phyloP scores from a whole-genome alignment of 148 eudicot species.

The Camellia lanceoleosa region DNA sequence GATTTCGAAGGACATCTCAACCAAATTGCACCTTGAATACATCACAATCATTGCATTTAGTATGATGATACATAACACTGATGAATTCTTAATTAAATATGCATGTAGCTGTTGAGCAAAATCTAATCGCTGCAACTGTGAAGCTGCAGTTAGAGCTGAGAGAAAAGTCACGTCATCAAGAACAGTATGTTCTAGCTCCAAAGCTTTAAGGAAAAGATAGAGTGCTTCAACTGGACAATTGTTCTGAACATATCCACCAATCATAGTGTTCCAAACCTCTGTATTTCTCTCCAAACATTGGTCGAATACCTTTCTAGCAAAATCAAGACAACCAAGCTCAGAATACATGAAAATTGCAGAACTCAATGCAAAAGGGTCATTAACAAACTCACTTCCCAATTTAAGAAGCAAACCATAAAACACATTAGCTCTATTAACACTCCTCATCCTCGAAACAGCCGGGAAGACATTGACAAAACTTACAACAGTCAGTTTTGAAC shows the following conservation, averaged over 20 bases:
- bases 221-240: conserved; percentile 59
- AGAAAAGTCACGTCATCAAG: conserved; percentile 68
- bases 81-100: conserved; percentile 48
- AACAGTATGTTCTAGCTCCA: conserved; percentile 33
- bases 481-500: conserved; percentile 58
- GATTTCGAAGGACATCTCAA: conserved; percentile 58
- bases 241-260: conserved; percentile 74
- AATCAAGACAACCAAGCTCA: conserved; percentile 56
- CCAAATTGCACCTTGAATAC: conserved; percentile 77
- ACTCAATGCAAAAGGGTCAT: conserved; percentile 68
- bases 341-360: conserved; percentile 75
- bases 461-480: conserved; percentile 88
- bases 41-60: conserved; percentile 65
- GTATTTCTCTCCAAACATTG: conserved; percentile 62
- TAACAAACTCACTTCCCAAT: conserved; percentile 49
- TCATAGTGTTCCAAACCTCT: conserved; percentile 95
- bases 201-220: conserved; percentile 55
- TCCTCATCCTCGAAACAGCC: conserved; percentile 45
- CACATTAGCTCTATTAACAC: conserved; percentile 38
- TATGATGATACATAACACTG: conserved; percentile 33
- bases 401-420: conserved; percentile 72
- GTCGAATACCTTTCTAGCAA: conserved; percentile 64
- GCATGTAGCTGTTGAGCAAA: conserved; percentile 72
- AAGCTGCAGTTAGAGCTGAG: conserved; percentile 63
- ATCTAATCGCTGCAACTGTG: conserved; percentile 64